Evolutionary conservation across 139 green algal species (phyloP), one percentile per base, ranked within the genome.

Genomic region (Chlamydomonas sp.): DNA sequence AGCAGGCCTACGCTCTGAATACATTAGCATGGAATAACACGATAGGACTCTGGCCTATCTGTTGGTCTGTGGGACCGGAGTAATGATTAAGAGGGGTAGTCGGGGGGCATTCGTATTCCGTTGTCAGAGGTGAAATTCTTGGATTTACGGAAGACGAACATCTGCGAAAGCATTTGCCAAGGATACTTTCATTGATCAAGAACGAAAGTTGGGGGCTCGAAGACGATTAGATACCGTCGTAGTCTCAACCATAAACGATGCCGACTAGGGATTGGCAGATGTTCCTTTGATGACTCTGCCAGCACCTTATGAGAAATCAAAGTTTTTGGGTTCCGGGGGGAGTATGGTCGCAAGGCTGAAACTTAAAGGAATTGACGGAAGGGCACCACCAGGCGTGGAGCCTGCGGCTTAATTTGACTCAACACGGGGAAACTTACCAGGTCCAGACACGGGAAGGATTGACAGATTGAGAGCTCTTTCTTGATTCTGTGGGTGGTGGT

Each of bases 171-270:
- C 96, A 99, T 98, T 98, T 99, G 96, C 97, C 97, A 99, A 99
- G 96, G 97, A 99, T 98, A 97, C 98, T 99, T 99, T 99, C 97
- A 99, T 99, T 99, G 95, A 99, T 99, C 97, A 99, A 98, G 96
- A 99, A 98, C 97, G 96, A 99, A 99, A 99, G 96, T 99, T 99
- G 96, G 97, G 97, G 97, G 97, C 95, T 99, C 96, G 97, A 99
- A 99, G 97, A 99, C 95, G 97, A 99, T 99, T 97, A 99, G 97
- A 99, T 99, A 99, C 96, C 97, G 95, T 99, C 97, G 95, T 99
- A 99, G 97, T 99, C 97, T 98, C 96, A 98, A 99, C 97, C 97
- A 98, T 98, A 99, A 99, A 99, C 96, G 97, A 99, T 99, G 97
- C 97, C 97, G 96, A 99, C 97, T 99, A 98, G 96, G 96, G 96